A percentile compares a stretch with the other conserved stretches of the same genome.
phyloP scores from a whole-genome alignment of 257 asterid genomes.

The Gentiana dahurica region DNA sequence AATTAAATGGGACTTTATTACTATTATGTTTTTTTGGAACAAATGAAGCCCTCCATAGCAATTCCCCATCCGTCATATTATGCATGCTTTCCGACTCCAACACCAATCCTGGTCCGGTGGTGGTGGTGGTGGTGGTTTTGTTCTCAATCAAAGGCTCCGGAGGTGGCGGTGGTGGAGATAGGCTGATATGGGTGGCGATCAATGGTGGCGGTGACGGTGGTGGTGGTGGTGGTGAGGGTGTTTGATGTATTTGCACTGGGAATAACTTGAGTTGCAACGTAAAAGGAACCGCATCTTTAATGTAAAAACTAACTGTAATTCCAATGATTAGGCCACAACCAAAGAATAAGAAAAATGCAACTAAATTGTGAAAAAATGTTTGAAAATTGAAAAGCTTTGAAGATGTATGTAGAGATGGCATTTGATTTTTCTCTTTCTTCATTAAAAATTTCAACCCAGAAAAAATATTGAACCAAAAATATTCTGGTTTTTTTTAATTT shows the following conservation, averaged over 20 bases:
- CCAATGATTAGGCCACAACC: conserved; percentile 71
- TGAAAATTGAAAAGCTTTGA: conserved; percentile 20
- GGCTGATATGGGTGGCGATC: not conserved
- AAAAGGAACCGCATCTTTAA: conserved; percentile 19
- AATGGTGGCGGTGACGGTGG: not conserved
- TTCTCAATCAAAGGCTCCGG: not conserved
- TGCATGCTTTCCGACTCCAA: conserved; percentile 30
- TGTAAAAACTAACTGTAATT: conserved; percentile 34
- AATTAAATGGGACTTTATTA: conserved; percentile 23
- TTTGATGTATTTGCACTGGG: conserved; percentile 5
- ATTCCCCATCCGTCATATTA: conserved; percentile 53
- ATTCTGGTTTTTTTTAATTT: not conserved
- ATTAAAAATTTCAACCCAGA: not conserved
- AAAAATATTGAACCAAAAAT: no score
- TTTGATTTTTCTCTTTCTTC: conserved; percentile 18
- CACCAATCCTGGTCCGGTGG: conserved; percentile 25
- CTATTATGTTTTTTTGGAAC: conserved; percentile 18
- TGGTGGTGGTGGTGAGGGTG: not conserved
- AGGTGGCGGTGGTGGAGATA: not conserved
- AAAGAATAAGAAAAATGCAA: conserved; percentile 46
- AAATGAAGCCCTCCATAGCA: conserved; percentile 78
- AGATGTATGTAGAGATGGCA: conserved; percentile 6
- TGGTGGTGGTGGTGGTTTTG: conserved; percentile 6
- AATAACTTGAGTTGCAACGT: conserved; percentile 20
- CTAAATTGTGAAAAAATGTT: conserved; percentile 29